Base-by-base conservation (phyloP, 2,329 filamentous ascomycete species). In the Fusarium sororula region DNA sequence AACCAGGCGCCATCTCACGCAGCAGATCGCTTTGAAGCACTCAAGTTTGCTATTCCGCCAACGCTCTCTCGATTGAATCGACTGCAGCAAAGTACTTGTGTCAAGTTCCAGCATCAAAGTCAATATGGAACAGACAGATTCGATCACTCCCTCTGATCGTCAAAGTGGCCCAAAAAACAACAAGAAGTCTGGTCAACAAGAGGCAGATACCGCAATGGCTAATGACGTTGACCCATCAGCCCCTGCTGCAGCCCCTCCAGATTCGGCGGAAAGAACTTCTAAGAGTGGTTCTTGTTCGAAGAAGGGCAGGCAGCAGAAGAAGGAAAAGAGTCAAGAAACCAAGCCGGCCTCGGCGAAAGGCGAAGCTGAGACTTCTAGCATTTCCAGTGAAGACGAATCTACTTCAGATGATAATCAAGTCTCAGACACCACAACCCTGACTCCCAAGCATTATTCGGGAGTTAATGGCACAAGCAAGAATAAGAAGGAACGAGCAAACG, bases 41-140 rank as follows among this genome's bases (percentile, higher is more conserved):
- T n/a, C 24, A n/a, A 17, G 20, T 41, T 28, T 41, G 11, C 35
- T 28, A 18, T n/a, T 26, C 22, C 15, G 20, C 26, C 51, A 55
- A n/a, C 24, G 37, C 37, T 41, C 37, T 28, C 51, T 41, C 37
- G 20, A 41, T 41, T 39, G 22, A 28, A 28, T 18, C 20, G 26
- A 41, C 35, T 41, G 51, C 24, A 55, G 35, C 51, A 39, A 39
- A 26, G 15, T 30, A 30, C 24, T 55, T 55, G 24, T 41, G 7
- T 28, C 37, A 28, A 26, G 14, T 9, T n/a, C 20, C 51, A 55
- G 26, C 15, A 42, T 44, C 12, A 30, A 9, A 6, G 35, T 26
- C 42, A 67, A 30, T 18, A 79, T 79, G 77, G 77, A 72, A 39
- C 60, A 68, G 7, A 66, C 67, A 18, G 70, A 74, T 39, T 60